Conservation (phyloP, 164 flowering plant genomes). For the Annona squamosa region DNA sequence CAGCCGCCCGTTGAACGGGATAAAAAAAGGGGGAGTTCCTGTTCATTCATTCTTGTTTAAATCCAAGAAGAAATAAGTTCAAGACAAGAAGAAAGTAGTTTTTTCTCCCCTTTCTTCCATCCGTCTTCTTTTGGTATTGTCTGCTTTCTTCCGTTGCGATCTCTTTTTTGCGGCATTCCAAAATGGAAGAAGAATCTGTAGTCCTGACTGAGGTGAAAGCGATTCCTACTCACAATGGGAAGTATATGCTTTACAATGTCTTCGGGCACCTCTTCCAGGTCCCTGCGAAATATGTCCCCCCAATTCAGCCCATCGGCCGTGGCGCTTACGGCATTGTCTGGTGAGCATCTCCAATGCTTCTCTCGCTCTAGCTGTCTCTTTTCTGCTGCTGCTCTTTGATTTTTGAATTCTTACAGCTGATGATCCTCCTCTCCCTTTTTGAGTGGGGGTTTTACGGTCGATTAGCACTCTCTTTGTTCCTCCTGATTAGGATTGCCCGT, state of each 20-base stretch:
- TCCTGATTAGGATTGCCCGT: neutral
- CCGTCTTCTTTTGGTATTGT: too few species aligned
- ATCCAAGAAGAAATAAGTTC: too few species aligned
- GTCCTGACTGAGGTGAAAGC: constrained; percentile 24
- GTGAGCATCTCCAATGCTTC: constrained; percentile 17
- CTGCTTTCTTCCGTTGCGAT: too few species aligned
- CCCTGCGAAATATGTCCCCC: constrained; percentile 58
- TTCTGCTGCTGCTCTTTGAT: neutral
- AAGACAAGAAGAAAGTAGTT: too few species aligned
- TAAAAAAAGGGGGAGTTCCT: too few species aligned
- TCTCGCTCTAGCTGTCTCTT: neutral
- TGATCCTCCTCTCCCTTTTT: neutral
- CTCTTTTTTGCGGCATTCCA: neutral
- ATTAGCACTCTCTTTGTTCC: neutral
- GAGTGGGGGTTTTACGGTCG: neutral
- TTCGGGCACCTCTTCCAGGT: constrained; percentile 54
- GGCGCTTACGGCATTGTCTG: constrained; percentile 81
- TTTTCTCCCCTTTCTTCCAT: too few species aligned
- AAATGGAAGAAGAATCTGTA: constrained; percentile 22
- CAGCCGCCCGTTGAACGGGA: too few species aligned
- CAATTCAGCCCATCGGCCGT: constrained; percentile 60
- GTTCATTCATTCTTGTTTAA: too few species aligned
- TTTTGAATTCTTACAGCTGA: neutral
- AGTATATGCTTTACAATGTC: constrained; percentile 49
- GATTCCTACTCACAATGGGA: constrained; percentile 27